Conservation (phyloP, 495 filamentous ascomycete genomes). For the Aspergillus sclerotiicarbonarius region DNA sequence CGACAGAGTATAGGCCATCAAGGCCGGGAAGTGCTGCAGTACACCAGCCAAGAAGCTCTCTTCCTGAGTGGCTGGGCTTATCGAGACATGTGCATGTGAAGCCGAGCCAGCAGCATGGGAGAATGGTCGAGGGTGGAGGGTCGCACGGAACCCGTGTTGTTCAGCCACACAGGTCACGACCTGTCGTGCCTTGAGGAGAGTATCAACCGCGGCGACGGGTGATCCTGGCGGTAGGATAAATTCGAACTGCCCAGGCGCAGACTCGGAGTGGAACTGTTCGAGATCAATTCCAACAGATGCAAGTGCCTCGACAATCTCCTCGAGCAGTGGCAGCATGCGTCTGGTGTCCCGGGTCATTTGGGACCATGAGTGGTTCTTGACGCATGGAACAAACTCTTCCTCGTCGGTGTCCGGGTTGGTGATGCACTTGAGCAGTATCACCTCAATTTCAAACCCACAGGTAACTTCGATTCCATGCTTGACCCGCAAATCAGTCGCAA, state of each 20-base stretch:
- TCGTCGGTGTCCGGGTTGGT: conserved; percentile 16
- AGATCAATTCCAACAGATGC: conserved; percentile 61
- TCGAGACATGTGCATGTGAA: conserved; percentile 47
- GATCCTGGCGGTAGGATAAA: conserved; percentile 66
- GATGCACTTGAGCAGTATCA: conserved; percentile 60
- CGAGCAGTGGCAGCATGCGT: conserved; percentile 50
- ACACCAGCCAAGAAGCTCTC: conserved; percentile 40
- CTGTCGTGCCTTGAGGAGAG: conserved; percentile 68
- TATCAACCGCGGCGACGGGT: conserved; percentile 70
- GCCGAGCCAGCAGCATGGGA: conserved; percentile 34
- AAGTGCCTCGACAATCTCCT: conserved; percentile 61
- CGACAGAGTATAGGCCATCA: conserved; percentile 39
- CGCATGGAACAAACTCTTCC: conserved; percentile 22
- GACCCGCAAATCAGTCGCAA: conserved; percentile 45
- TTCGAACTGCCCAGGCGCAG: conserved; percentile 74
- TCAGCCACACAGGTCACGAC: conserved; percentile 53
- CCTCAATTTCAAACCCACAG: conserved; percentile 81
- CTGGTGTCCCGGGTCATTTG: conserved; percentile 42
- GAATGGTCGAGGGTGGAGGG: conserved; percentile 73
- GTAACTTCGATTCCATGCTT: conserved; percentile 50
- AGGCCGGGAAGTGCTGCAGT: conserved; percentile 28
- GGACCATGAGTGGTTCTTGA: conserved; percentile 51
- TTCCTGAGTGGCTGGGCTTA: conserved; percentile 27
- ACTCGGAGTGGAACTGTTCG: conserved; percentile 77
- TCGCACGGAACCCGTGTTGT: conserved; percentile 58